Evolutionary conservation across 2,329 filamentous ascomycete species (phyloP).

Genomic region (Microsporum ferrugineum): DNA sequence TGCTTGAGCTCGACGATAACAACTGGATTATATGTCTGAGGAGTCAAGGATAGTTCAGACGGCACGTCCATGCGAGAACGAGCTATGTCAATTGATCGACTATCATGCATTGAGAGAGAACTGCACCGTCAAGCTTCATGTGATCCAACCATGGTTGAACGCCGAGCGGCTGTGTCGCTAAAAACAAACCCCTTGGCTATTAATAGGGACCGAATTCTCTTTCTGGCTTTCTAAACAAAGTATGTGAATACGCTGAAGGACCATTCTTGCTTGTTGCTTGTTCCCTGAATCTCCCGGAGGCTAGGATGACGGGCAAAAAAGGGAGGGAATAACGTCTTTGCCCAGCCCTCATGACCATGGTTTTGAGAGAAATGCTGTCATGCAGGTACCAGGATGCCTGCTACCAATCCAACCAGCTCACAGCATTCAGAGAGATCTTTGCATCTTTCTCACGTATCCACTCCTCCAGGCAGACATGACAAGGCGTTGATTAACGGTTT

Average conservation of each 20-base stretch:
- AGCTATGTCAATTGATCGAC: not conserved
- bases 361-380: not conserved
- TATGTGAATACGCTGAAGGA: not conserved
- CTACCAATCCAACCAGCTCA: not conserved
- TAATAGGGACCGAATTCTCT: not conserved
- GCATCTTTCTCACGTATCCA: not conserved
- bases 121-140: not conserved
- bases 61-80: not conserved
- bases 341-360: not conserved
- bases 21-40: not conserved
- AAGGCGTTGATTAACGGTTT: not conserved
- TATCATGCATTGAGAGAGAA: not conserved
- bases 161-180: constrained; percentile 3
- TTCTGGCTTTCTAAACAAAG: not conserved
- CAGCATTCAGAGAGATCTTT: not conserved
- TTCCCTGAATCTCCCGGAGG: not conserved
- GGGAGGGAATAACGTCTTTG: not conserved
- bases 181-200: not conserved
- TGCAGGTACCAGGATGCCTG: constrained; percentile 4
- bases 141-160: not conserved
- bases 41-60: not conserved
- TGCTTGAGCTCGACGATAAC: not conserved
- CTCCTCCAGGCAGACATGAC: not conserved
- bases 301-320: not conserved
- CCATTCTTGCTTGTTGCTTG: not conserved